Conservation (phyloP, 2,329 filamentous ascomycete genomes). For the Diplodia seriata region DNA sequence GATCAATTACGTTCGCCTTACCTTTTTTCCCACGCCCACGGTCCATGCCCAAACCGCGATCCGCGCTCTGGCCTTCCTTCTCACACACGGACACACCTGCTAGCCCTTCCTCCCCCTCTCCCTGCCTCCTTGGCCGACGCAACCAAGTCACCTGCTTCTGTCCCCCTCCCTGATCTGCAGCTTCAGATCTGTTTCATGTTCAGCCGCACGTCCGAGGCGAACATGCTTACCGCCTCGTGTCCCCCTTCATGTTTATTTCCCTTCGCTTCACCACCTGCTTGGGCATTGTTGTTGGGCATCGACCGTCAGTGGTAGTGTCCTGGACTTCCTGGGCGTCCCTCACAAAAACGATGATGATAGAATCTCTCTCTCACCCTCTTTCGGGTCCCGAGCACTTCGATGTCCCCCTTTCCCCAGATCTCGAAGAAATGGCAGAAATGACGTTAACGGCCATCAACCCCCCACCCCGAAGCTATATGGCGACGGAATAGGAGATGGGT, state of each 20-base stretch:
- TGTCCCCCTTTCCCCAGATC: background rate
- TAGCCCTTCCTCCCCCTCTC: background rate
- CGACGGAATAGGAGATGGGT: no score
- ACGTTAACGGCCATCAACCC: no score
- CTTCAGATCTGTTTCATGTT: conserved; percentile 3
- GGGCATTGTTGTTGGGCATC: background rate
- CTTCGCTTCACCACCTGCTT: background rate
- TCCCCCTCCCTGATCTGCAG: background rate
- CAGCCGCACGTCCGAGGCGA: background rate
- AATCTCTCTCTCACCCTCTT: background rate
- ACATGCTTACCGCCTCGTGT: background rate
- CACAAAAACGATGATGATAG: background rate
- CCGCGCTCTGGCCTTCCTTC: background rate
- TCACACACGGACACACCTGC: background rate
- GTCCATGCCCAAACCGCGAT: background rate
- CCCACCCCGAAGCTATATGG: no score
- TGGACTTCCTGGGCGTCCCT: background rate
- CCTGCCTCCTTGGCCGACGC: conserved; percentile 3
- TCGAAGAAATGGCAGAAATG: no score
- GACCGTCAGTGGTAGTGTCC: background rate
- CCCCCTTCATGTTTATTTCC: background rate
- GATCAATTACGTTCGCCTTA: background rate
- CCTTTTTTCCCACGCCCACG: background rate
- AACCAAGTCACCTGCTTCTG: background rate
- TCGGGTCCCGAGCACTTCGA: background rate